Conservation (phyloP, 1,284 basidiomycete species). For the Ustilago xerochloae region DNA sequence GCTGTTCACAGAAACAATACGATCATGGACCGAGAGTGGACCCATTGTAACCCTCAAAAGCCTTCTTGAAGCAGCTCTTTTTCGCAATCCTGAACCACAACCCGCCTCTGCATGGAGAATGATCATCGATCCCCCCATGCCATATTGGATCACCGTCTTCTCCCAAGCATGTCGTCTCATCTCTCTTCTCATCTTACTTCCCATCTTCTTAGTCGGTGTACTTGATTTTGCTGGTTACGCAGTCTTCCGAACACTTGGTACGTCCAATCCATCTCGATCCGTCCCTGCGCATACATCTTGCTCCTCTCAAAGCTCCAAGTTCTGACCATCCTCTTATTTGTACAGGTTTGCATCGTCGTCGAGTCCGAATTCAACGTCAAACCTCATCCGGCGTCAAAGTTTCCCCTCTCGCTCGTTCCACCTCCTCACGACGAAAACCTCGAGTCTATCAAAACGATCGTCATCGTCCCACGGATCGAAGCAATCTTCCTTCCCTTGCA, state of each 20-base stretch:
- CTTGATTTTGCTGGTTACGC: slow-evolving; percentile 63
- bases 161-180: slow-evolving; percentile 39
- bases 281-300: no score
- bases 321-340: background rate
- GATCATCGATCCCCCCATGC: slow-evolving; percentile 44
- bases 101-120: slow-evolving; percentile 26
- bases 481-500: slow-evolving; percentile 40
- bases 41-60: slow-evolving; percentile 1
- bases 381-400: slow-evolving; percentile 15
- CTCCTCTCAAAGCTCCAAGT: background rate
- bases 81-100: slow-evolving; percentile 30
- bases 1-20: slow-evolving; percentile 2
- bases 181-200: slow-evolving; percentile 51
- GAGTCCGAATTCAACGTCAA: slow-evolving; percentile 50
- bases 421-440: slow-evolving; percentile 19
- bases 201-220: slow-evolving; percentile 48
- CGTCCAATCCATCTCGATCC: slow-evolving; percentile 16
- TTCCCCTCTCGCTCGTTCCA: slow-evolving; percentile 12
- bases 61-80: slow-evolving; percentile 29
- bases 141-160: slow-evolving; percentile 29
- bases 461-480: slow-evolving; percentile 38
- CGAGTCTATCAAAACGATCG: slow-evolving; percentile 35
- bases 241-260: slow-evolving; percentile 60
- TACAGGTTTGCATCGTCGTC: slow-evolving; percentile 47
- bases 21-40: slow-evolving; percentile 10